These are phyloP conservation scores for Dinochytrium kinnereticum DNA, from an alignment of 371 early-diverging fungal species.

Conservation along the genomic window DNA sequence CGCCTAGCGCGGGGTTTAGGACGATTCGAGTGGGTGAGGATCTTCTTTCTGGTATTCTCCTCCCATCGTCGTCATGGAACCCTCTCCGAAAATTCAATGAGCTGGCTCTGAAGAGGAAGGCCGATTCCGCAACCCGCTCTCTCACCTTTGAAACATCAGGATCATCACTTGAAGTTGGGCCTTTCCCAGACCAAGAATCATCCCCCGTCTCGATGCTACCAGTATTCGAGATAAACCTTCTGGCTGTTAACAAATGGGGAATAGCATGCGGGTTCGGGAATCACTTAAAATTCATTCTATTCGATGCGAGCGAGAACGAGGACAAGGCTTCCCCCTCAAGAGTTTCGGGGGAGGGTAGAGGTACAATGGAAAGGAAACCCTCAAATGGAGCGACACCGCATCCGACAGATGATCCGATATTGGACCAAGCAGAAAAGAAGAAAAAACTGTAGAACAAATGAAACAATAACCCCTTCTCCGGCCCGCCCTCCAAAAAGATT, in stretches of 20 bases:
- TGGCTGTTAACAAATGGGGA: slow-evolving; percentile 22
- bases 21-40: slow-evolving; percentile 11
- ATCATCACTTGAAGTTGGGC: not conserved
- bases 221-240: slow-evolving; percentile 17
- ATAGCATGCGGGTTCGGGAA: slow-evolving; percentile 34
- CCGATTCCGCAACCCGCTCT: too few species aligned
- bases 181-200: not conserved
- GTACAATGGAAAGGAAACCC: not conserved
- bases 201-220: slow-evolving; percentile 16
- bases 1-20: not conserved
- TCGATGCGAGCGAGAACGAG: not conserved
- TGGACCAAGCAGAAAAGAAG: not conserved
- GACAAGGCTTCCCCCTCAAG: not conserved
- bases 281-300: slow-evolving; percentile 22
- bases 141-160: not conserved
- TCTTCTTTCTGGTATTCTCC: not conserved
- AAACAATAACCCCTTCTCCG: too few species aligned
- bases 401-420: not conserved
- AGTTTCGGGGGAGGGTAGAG: not conserved
- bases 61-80: not conserved
- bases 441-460: not conserved
- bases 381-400: not conserved
- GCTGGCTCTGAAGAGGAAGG: not conserved
- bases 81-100: not conserved
- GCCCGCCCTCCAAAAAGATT: too few species aligned